phyloP scores from a whole-genome alignment of 1,139 yeast genomes.

The Nakaseomyces uthaithaninus region DNA sequence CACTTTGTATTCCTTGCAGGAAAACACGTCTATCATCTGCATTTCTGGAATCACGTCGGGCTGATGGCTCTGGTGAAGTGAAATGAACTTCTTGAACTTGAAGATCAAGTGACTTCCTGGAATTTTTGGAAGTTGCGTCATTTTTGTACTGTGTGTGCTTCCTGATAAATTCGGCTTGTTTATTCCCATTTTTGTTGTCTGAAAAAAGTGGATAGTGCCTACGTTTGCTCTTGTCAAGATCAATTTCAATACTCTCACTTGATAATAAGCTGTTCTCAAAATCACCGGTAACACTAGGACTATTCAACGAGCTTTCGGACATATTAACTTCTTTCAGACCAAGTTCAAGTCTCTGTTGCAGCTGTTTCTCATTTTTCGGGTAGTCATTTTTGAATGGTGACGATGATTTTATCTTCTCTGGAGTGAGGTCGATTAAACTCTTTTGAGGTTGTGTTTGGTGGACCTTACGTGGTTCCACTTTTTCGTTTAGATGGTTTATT shows the following conservation, averaged over 20 bases:
- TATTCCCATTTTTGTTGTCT: conserved; percentile 7
- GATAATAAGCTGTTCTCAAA: conserved; percentile 18
- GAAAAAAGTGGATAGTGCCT: conserved; percentile 1
- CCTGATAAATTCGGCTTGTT: not conserved
- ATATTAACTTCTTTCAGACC: conserved; percentile 23
- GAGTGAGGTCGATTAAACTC: conserved; percentile 1
- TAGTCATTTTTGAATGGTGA: conserved; percentile 1
- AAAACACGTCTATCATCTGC: conserved; percentile 8
- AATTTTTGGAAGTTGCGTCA: conserved; percentile 20
- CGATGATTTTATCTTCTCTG: not conserved
- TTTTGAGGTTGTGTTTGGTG: not conserved
- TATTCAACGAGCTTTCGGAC: conserved; percentile 6
- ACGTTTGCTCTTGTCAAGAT: conserved; percentile 19
- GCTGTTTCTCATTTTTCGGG: not conserved
- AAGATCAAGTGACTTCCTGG: conserved; percentile 23
- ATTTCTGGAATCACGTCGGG: conserved; percentile 11
- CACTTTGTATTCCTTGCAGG: conserved; percentile 2
- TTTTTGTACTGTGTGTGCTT: conserved; percentile 9
- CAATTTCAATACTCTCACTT: conserved; percentile 29
- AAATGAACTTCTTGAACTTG: conserved; percentile 27
- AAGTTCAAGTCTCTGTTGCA: conserved; percentile 7
- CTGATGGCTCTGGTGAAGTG: conserved; percentile 18
- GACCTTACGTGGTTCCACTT: not conserved
- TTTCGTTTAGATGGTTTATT: too few relatives aligned
- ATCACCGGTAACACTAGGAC: conserved; percentile 11